A percentile compares a stretch with the other conserved stretches of the same genome.
These are phyloP conservation scores for Urostyla sp. DNA, from an alignment of 73 alveolate genomes.

Conservation along the genomic window DNA sequence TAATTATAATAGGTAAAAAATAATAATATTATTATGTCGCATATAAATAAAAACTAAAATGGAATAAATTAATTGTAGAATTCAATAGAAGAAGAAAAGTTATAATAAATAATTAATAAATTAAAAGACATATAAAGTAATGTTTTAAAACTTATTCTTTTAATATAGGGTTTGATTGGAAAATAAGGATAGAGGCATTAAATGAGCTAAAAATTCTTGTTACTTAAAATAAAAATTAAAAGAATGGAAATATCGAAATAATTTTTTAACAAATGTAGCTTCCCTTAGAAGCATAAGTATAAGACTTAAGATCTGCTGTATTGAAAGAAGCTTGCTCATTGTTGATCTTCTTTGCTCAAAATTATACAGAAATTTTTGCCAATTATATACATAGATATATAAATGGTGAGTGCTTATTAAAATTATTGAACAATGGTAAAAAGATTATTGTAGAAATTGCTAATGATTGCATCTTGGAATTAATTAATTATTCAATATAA, in stretches of 20 bases:
- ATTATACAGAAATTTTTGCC: slow-evolving; percentile 3
- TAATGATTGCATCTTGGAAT: slow-evolving; percentile 1
- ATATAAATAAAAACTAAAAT: not conserved
- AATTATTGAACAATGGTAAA: slow-evolving; percentile 27
- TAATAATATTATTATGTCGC: not conserved
- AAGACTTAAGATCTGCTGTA: slow-evolving; percentile 33
- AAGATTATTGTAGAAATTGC: slow-evolving; percentile 25
- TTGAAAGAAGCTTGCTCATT: slow-evolving; percentile 42
- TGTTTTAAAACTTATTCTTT: not conserved
- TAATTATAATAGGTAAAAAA: too few species aligned
- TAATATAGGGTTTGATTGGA: slow-evolving; percentile 38
- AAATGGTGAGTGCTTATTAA: slow-evolving; percentile 22
- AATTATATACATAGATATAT: slow-evolving; percentile 27
- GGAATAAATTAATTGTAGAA: not conserved
- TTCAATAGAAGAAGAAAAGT: not conserved
- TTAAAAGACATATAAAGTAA: slow-evolving; percentile 19
- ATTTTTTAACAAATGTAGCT: not conserved
- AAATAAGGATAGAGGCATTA: slow-evolving; percentile 15
- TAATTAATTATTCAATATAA: not conserved
- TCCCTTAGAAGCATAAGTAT: not conserved
- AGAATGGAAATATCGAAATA: not conserved
- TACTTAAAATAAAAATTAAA: not conserved
- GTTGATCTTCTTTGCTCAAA: slow-evolving; percentile 1
- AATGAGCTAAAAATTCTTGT: too few species aligned
- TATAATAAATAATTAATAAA: not conserved